Percentiles rank a stretch among this genome's conserved stretches.
Conservation (phyloP, 106 monocot genomes). For the Alisma plantagoaquatica region DNA sequence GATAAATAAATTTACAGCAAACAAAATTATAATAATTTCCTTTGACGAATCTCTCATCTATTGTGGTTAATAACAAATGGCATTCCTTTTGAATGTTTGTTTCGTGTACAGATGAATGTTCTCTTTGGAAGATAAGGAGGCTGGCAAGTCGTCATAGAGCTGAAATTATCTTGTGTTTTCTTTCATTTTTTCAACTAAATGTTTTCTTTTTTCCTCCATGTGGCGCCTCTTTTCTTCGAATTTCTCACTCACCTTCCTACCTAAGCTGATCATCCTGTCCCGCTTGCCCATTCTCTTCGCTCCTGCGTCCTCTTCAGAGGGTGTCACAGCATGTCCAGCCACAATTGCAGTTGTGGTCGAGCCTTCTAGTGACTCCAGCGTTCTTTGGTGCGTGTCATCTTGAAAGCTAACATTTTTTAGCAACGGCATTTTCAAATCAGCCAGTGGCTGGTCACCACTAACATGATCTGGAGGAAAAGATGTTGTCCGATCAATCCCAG, state of each 20-base stretch:
- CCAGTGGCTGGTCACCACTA: not conserved
- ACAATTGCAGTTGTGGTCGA: not conserved
- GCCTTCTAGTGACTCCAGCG: slow-evolving; percentile 4
- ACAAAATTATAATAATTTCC: too few species aligned
- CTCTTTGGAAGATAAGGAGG: too few species aligned
- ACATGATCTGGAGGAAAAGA: slow-evolving; percentile 2
- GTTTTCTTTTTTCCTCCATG: slow-evolving; percentile 63
- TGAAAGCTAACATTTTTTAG: slow-evolving; percentile 7
- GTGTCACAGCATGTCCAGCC: not conserved
- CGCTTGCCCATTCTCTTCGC: slow-evolving; percentile 36
- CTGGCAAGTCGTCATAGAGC: not conserved
- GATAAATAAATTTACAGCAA: too few species aligned
- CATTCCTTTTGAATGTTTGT: too few species aligned
- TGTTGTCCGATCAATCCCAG: not conserved
- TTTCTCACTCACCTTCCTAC: slow-evolving; percentile 81
- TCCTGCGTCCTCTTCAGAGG: slow-evolving; percentile 24
- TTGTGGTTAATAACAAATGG: not conserved
- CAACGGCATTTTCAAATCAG: slow-evolving; percentile 31
- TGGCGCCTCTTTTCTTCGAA: slow-evolving; percentile 81
- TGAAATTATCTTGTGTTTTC: slow-evolving; percentile 31
- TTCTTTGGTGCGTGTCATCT: slow-evolving; percentile 1
- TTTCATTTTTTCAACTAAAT: slow-evolving; percentile 71
- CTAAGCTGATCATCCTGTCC: slow-evolving; percentile 61
- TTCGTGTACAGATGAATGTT: too few species aligned
- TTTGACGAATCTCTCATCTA: too few species aligned